A percentile compares a stretch with the other conserved stretches of the same genome.
phyloP scores from a whole-genome alignment of 2,329 filamentous ascomycete species.

The Geosmithia putterillii region DNA sequence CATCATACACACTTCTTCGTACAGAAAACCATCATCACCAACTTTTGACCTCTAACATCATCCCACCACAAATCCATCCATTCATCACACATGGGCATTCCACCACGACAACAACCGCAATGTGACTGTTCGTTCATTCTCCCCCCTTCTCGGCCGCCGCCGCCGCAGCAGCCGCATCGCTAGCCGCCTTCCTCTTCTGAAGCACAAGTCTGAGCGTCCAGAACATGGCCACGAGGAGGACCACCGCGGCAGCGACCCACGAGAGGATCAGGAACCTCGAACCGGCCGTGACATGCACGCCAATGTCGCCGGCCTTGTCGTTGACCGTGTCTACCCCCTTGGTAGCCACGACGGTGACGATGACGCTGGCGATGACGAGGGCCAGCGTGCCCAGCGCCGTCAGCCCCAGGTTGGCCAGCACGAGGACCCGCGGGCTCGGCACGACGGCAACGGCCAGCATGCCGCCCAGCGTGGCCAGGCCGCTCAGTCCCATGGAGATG shows the following conservation, averaged over 20 bases:
- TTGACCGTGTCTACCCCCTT: slow-evolving; percentile 29
- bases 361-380: slow-evolving; percentile 27
- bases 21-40: no score
- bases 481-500: slow-evolving; percentile 26
- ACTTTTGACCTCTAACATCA: no score
- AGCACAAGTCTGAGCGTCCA: slow-evolving; percentile 24
- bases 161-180: background rate
- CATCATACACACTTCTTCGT: no score
- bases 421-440: slow-evolving; percentile 11
- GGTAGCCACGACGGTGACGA: slow-evolving; percentile 26
- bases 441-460: slow-evolving; percentile 20
- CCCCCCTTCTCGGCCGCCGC: background rate
- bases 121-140: no score
- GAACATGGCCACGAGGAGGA: slow-evolving; percentile 24
- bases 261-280: slow-evolving; percentile 29
- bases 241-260: slow-evolving; percentile 34
- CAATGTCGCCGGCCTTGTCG: slow-evolving; percentile 27
- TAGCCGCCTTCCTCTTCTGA: slow-evolving; percentile 12
- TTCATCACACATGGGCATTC: no score
- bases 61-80: no score
- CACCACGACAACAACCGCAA: no score
- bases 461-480: slow-evolving; percentile 27
- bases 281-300: slow-evolving; percentile 29
- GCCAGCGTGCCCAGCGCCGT: slow-evolving; percentile 20
- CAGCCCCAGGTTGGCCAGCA: slow-evolving; percentile 20